Base-by-base conservation (phyloP, 2,329 filamentous ascomycete species). In the Boeremia exigua region DNA sequence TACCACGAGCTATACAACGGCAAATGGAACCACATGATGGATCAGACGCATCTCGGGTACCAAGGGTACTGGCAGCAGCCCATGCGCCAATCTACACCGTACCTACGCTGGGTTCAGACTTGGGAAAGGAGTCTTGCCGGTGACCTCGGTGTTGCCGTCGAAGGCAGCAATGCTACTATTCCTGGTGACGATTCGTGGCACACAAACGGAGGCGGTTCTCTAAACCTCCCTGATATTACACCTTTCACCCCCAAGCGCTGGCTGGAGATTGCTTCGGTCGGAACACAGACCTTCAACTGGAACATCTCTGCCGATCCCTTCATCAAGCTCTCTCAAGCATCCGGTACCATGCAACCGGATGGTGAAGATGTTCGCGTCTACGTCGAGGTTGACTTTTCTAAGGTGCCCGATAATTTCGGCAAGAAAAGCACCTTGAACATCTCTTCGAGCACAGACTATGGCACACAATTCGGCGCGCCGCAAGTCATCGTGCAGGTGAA, bases 181-280 rank as follows among this genome's bases (percentile, higher is more conserved):
- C 86, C 87, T 0, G 87, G 88, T 23, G 88, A 90, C 60, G 86
- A 89, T 72, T 79, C 76, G 56, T 88, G 80, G 72, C 87, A 88
- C 66, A 62, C 69, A 19, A 74, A 79, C 19, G 86, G 82, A 5
- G 72, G 65, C 7, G 56, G 60, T 28, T 70, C 67, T 4, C 63
- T 76, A 17, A 66, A 69, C 34, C 58, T 76, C 0, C 68, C 67
- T 0, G 60, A 62, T 23, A 68, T 74, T 14, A 71, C 71, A 2
- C 74, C 74, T 12, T 76, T 66, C 54, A 71, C 69, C 0, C 71
- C 72, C 2, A 64, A 63, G 37, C 71, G 73, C 48, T 76, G 69
- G 68, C 61, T 77, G 45, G 74, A 77, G 10, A 75, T 77, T 53
- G 71, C 67, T n/a, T 68, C 67, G 23, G 57, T 69, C 1, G 74